phyloP scores from a whole-genome alignment of 2,329 filamentous ascomycete species.

The Alternaria dauci region DNA sequence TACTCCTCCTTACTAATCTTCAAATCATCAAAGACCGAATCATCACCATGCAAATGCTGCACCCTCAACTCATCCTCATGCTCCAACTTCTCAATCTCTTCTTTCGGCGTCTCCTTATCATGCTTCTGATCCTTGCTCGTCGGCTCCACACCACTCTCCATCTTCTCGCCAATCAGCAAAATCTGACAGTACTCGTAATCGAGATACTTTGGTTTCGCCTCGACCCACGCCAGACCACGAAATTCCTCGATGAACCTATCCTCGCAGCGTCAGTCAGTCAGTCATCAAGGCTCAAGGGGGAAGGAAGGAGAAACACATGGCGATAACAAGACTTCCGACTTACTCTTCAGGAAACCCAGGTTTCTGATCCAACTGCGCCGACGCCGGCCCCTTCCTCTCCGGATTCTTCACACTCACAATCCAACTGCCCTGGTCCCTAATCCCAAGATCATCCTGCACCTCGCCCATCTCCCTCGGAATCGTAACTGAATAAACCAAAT shows the following conservation, averaged over 20 bases:
- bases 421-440: conserved; percentile 77
- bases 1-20: conserved; percentile 70
- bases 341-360: conserved; percentile 77
- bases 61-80: conserved; percentile 76
- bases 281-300: too few relatives aligned
- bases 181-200: conserved; percentile 80
- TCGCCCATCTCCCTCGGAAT: conserved; percentile 74
- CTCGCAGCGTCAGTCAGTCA: conserved; percentile 13
- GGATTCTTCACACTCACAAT: conserved; percentile 84
- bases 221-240: conserved; percentile 74
- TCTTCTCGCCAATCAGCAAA: conserved; percentile 76
- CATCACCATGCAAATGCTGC: conserved; percentile 65
- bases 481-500: conserved; percentile 82
- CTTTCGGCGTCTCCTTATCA: conserved; percentile 68
- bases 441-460: conserved; percentile 77
- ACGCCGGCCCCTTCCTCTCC: conserved; percentile 69
- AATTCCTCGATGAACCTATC: conserved; percentile 75
- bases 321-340: conserved; percentile 35
- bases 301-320: neutral
- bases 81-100: conserved; percentile 78
- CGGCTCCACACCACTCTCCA: conserved; percentile 65
- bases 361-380: conserved; percentile 68
- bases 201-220: conserved; percentile 75
- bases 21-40: conserved; percentile 69
- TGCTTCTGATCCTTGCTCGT: conserved; percentile 65